Evolutionary conservation across 75 land plant species (phyloP), one percentile per base, ranked within the genome.

Genomic region (Ceratopteris richardii): DNA sequence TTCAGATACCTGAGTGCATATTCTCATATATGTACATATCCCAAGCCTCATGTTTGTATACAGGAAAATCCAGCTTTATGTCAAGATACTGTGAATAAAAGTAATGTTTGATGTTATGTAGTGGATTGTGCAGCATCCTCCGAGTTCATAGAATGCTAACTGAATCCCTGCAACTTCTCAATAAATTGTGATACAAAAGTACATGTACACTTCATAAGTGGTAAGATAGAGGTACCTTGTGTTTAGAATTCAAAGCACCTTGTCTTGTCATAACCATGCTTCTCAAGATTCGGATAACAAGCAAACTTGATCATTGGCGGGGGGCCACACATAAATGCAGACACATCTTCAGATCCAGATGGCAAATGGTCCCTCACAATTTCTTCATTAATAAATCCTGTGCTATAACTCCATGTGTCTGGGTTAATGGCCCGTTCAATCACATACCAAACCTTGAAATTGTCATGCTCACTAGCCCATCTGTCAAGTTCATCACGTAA

Each of bases 381-480:
- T 5, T 51, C 58, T 64, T 83, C 96, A 1, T 61, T 65, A 7
- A 94, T 46, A 57, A 52, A 56, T 14, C 96, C 98, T 12, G 48
- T 11, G 30, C 85, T 81, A 41, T 79, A 81, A 16, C 46, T 53
- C 98, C 98, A 90, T n/a, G n/a, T n/a, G 16, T 79, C 81, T 4
- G 51, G 11, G n/a, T 58, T 72, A 0, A 16, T 52, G 14, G 58
- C 16, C 25, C 68, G 39, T 25, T 57, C 51, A 19, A 94, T 73
- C 50, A 91, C 96, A 27, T 94, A 94, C 88, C 98, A 94, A 22
- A 94, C 81, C 51, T 73, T 76, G 48, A 94, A 65, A 58, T 72
- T 66, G 19, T 14, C 9, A 51, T 79, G 43, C 25, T 69, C 48
- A 21, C 25, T 28, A 24, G 86, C 76, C 87, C 90, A 79, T 14